Conservation (phyloP, 768 basidiomycete genomes). For the Tylopilus subfusipes region DNA sequence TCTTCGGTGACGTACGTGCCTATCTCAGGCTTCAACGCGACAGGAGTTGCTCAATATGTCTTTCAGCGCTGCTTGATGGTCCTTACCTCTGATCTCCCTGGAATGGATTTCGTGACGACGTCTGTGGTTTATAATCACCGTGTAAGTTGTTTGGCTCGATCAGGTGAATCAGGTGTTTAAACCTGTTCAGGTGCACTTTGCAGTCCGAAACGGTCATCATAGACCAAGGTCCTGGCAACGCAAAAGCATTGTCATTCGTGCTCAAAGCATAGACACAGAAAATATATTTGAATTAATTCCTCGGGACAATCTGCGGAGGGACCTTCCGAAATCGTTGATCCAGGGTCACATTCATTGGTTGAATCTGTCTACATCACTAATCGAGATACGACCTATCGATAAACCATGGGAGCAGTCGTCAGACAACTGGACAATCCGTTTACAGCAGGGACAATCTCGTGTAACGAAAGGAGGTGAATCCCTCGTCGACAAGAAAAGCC, state of each 20-base stretch:
- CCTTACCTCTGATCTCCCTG: slow-evolving; percentile 14
- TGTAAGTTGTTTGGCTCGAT: too few relatives aligned
- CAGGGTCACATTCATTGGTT: not conserved
- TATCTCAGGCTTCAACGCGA: not conserved
- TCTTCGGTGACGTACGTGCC: slow-evolving; percentile 25
- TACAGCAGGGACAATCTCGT: not conserved
- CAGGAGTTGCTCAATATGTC: too few relatives aligned
- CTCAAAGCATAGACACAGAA: not conserved
- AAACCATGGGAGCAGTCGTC: too few relatives aligned
- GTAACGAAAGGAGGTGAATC: not conserved
- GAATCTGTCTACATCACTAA: not conserved
- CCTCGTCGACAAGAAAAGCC: not conserved
- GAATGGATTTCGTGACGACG: slow-evolving; percentile 27
- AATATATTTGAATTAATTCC: slow-evolving; percentile 5
- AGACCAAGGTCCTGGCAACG: not conserved
- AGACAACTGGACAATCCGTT: too few relatives aligned
- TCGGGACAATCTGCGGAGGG: not conserved
- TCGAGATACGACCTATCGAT: not conserved
- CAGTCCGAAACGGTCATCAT: not conserved
- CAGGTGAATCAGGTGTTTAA: not conserved
- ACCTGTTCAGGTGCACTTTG: slow-evolving; percentile 20
- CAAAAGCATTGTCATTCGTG: not conserved
- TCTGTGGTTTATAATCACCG: not conserved
- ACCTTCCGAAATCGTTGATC: not conserved
- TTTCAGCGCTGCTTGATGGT: too few relatives aligned